A percentile compares a stretch with the other conserved stretches of the same genome.
Evolutionary conservation across 164 flowering plant genomes (phyloP).

Genomic region (Litsea cubeba): DNA sequence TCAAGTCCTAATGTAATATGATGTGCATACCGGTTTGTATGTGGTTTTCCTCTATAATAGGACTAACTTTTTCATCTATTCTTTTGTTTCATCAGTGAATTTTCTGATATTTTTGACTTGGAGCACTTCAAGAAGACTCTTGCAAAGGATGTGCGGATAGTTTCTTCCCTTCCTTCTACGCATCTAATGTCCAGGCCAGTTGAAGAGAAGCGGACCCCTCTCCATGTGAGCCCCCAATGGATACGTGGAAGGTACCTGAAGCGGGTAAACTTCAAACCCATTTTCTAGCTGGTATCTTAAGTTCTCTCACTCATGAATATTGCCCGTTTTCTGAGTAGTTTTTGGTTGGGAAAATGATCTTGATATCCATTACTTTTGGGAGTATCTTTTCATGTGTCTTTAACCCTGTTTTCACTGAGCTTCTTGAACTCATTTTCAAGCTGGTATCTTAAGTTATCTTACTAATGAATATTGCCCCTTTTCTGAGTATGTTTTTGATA

Average conservation of each 20-base stretch:
- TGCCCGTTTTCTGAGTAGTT: background rate
- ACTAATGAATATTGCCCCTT: background rate
- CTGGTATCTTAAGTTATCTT: background rate
- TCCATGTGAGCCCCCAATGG: conserved; percentile 77
- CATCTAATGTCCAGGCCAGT: conserved; percentile 90
- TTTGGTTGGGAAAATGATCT: background rate
- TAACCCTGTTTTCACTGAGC: conserved; percentile 3
- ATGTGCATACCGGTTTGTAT: too few relatives aligned
- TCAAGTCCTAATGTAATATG: background rate
- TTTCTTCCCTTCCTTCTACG: conserved; percentile 89
- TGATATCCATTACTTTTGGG: background rate
- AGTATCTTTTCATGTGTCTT: background rate
- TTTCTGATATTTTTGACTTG: conserved; percentile 90
- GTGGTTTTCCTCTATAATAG: too few relatives aligned
- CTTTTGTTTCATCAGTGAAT: conserved; percentile 55
- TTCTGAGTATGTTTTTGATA: background rate
- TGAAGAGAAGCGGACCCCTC: conserved; percentile 79
- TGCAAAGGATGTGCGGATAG: conserved; percentile 65
- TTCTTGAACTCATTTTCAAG: background rate
- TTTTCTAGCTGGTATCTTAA: background rate
- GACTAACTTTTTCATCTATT: too few relatives aligned
- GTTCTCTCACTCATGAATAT: background rate
- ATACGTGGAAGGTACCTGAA: conserved; percentile 71
- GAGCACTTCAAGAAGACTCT: conserved; percentile 83
- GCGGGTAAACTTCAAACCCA: conserved; percentile 40